phyloP scores from a whole-genome alignment of 139 green algal species.

The Haematococcus lacustris region DNA sequence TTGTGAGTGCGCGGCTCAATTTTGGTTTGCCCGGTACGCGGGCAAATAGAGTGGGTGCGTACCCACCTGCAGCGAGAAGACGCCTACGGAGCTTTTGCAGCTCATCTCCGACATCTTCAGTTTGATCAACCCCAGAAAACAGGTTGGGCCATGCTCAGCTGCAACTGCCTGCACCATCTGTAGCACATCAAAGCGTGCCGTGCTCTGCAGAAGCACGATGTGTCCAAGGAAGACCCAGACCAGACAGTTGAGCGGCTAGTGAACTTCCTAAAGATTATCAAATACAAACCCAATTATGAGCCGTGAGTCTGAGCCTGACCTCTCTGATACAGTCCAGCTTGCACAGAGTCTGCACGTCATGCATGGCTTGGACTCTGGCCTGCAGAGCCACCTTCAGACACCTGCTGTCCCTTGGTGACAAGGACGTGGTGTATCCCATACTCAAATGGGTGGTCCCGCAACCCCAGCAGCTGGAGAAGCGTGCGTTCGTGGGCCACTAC shows the following conservation, averaged over 20 bases:
- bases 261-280: constrained; percentile 49
- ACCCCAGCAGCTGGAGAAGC: constrained; percentile 46
- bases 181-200: background rate
- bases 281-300: constrained; percentile 49
- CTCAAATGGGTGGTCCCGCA: constrained; percentile 53
- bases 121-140: constrained; percentile 46
- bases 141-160: constrained; percentile 24
- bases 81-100: constrained; percentile 37
- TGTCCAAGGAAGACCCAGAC: constrained; percentile 35
- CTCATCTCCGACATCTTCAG: constrained; percentile 45
- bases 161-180: background rate
- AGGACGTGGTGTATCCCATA: constrained; percentile 37
- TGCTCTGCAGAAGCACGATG: constrained; percentile 27
- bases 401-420: constrained; percentile 34
- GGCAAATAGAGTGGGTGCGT: background rate
- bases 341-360: constrained; percentile 25
- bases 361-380: no score
- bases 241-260: constrained; percentile 36
- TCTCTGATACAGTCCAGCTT: background rate
- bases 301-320: constrained; percentile 26
- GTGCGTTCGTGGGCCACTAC: constrained; percentile 52
- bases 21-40: background rate
- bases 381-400: constrained; percentile 34
- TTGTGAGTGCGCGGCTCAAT: background rate
- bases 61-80: constrained; percentile 36